Evolutionary conservation across 306 rosid species (phyloP).

Genomic region (Hylodesmum podocarpum): DNA sequence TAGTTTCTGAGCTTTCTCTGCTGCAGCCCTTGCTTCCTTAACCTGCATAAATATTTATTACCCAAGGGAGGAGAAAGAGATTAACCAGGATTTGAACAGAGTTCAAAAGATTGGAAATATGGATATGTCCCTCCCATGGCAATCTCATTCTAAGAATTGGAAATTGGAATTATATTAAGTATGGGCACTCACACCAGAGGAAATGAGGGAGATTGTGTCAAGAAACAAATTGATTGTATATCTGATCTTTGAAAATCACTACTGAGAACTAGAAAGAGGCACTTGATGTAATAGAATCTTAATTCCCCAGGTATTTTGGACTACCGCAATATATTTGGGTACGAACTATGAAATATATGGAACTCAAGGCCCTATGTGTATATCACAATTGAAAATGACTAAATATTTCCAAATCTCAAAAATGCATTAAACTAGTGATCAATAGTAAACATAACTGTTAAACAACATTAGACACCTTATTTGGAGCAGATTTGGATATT

Average conservation of each 20-base stretch:
- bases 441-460: background rate
- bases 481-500: background rate
- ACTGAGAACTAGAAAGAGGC: background rate
- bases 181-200: background rate
- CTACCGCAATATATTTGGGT: background rate
- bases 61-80: background rate
- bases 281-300: background rate
- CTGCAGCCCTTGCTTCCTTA: conserved; percentile 70
- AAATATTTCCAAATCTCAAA: background rate
- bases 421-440: background rate
- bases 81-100: conserved; percentile 12
- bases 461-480: background rate
- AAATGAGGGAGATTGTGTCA: background rate
- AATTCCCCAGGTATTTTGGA: background rate
- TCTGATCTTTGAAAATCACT: background rate
- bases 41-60: conserved; percentile 55
- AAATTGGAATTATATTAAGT: background rate
- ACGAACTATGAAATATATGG: conserved; percentile 1
- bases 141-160: background rate
- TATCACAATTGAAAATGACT: background rate
- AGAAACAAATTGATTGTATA: background rate
- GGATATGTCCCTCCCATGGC: background rate
- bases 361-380: background rate
- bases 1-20: conserved; percentile 90
- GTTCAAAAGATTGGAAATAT: background rate